Evolutionary conservation across 2,329 filamentous ascomycete species (phyloP), one percentile per base, ranked within the genome.

Genomic region (Fusarium caatingaense): DNA sequence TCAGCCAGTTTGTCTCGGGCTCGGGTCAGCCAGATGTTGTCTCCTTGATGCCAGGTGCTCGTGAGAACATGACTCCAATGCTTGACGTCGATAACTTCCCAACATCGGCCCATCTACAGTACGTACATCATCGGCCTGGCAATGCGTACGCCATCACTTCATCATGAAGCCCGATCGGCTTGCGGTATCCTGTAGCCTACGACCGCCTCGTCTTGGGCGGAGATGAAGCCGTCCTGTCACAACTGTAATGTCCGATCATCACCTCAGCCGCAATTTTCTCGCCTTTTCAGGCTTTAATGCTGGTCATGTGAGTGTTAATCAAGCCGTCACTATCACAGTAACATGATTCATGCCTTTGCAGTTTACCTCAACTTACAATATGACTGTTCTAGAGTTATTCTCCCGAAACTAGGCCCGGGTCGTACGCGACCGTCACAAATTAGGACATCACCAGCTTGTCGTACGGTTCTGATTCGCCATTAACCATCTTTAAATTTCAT

Each of bases 351-450:
- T 66, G 28, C n/a, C 44, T 44, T 51, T 23, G 34, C 30, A 21
- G 16, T 21, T 53, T 53, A 25, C 15, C 53, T 55, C 56, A 56
- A 69, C 56, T 49, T 44, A 44, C 48, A 57, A 50, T 57, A 56
- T 56, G 44, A 21, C 51, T 32, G 47, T 53, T 64, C 56, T 59
- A 57, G 47, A 66, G 40, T 56, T 42, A 40, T 69, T 51, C 54
- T 49, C 41, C 65, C 41, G 72, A 67, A 51, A 67, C 65, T 74
- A 64, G 61, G 59, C 67, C 64, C 61, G 57, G 67, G 57, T 56
- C 60, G 61, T 54, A 66, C 28, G 56, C 55, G 45, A 41, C 58
- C 58, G 62, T 73, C 72, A 65, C 64, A 67, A 64, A 56, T 63
- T 62, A 49, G 49, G 30, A 13, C 42, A 56, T 66, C 42, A 54